phyloP scores from a whole-genome alignment of 805 yeast species.

The Candida multigemmis region DNA sequence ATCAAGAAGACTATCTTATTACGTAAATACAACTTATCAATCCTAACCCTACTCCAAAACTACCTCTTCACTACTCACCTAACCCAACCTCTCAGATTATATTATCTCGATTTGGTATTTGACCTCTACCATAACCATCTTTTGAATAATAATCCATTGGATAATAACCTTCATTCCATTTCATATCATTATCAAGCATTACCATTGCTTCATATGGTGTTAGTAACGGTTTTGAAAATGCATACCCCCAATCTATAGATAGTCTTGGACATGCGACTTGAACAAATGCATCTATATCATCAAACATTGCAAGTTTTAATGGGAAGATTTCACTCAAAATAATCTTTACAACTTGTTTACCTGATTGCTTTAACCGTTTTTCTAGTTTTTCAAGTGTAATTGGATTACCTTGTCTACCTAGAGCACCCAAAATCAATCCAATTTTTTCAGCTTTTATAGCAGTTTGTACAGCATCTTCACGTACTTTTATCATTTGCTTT shows the following conservation, averaged over 20 bases:
- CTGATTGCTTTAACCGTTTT: constrained; percentile 38
- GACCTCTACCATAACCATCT: constrained; percentile 90
- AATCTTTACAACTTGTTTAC: constrained; percentile 68
- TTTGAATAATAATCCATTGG: constrained; percentile 94
- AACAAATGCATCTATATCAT: constrained; percentile 88
- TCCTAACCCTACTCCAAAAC: too few species aligned
- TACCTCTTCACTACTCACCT: too few species aligned
- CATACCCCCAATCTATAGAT: constrained; percentile 98
- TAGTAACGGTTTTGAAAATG: constrained; percentile 80
- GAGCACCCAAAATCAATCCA: constrained; percentile 84
- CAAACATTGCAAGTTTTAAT: constrained; percentile 82
- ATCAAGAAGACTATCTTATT: too few species aligned
- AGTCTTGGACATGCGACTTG: constrained; percentile 97
- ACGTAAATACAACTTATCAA: too few species aligned
- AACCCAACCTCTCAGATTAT: too few species aligned
- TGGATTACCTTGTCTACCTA: constrained; percentile 92
- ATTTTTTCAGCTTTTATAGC: constrained; percentile 57
- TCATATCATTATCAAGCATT: constrained; percentile 61
- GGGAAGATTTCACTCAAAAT: constrained; percentile 92
- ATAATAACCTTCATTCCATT: constrained; percentile 58
- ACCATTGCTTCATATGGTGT: constrained; percentile 98
- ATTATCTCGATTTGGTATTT: constrained; percentile 53
- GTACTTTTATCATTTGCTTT: constrained; percentile 62
- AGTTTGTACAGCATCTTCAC: constrained; percentile 62
- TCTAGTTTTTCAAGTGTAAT: constrained; percentile 66